Conservation (phyloP, 2,329 filamentous ascomycete genomes). For the Fusarium decemcellulare region DNA sequence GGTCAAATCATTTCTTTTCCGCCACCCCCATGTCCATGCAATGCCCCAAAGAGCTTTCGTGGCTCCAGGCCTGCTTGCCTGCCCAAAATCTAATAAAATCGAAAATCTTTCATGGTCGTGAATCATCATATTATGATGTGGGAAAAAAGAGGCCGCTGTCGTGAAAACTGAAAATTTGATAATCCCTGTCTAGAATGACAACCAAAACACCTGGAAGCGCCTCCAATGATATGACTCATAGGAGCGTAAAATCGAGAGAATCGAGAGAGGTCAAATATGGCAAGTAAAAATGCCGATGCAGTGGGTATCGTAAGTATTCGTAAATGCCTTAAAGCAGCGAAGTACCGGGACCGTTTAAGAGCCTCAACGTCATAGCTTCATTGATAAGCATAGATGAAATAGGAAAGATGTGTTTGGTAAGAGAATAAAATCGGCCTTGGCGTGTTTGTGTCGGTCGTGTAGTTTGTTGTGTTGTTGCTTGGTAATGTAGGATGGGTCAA, state of each 20-base stretch:
- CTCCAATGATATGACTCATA: conserved; percentile 3
- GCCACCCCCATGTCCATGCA: conserved; percentile 22
- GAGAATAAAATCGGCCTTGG: neutral
- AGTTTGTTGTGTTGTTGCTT: neutral
- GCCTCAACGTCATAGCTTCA: neutral
- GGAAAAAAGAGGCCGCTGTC: conserved; percentile 7
- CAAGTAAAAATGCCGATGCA: conserved; percentile 17
- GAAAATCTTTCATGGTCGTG: conserved; percentile 16
- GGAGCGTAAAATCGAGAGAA: neutral
- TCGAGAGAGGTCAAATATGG: neutral
- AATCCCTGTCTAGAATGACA: conserved; percentile 17
- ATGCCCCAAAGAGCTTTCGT: conserved; percentile 1
- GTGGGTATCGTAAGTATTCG: conserved; percentile 39
- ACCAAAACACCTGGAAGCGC: conserved; percentile 42
- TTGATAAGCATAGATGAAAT: neutral
- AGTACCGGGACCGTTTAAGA: conserved; percentile 17
- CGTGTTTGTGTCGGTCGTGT: neutral
- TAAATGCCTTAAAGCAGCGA: conserved; percentile 36
- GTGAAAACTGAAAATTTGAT: conserved; percentile 7
- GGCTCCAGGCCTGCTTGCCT: conserved; percentile 28
- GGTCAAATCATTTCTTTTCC: conserved; percentile 14
- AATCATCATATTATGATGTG: conserved; percentile 32
- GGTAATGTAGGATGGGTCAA: neutral
- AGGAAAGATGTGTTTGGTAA: neutral
- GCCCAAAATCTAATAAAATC: conserved; percentile 22